Evolutionary conservation across 257 asterid species (phyloP), one percentile per base, ranked within the genome.

Genomic region (Hygrophila difformis): DNA sequence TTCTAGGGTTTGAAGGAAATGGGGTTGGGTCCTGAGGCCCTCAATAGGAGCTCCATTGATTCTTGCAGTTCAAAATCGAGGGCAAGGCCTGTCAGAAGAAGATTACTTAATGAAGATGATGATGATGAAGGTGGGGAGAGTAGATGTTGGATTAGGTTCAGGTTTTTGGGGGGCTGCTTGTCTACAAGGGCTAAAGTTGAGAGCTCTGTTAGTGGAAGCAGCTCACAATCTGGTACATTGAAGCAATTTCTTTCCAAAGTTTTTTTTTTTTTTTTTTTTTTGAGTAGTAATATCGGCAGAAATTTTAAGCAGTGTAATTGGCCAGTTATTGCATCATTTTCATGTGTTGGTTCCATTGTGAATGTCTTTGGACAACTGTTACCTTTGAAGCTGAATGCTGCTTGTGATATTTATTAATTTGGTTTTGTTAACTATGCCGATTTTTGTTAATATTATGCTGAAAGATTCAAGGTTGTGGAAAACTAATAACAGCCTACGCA

Each of bases 101-200:
- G 55, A 53, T 56, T 54, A 23, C 65, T 66, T 43, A 54, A 53
- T 56, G 81, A 61, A 21, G 88, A 57, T 49, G 86, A 64, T 20
- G 76, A 62, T 33, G 70, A 22, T 56, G 55, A 42, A 8, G 8
- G 7, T 50, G 76, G 41, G 49, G 76, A 43, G 47, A 56, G 62
- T n/a, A 49, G 82, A 9, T 72, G 92, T 52, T 84, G 95, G 83
- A 55, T 71, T 55, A 70, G 71, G 66, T 64, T 81, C 66, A 67
- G 75, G 43, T 69, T 78, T 41, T 57, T 84, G 23, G 82, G 93
- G 8, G 65, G 82, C 16, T 87, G 93, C 61, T 53, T 84, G 56
- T 61, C 92, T 42, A 21, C 83, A 43, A 76, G 78, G 74, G 29
- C 96, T 21, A 72, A 72, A 49, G 80, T 71, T 44, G 95, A 73